These are phyloP conservation scores for Pythium biforme DNA, from an alignment of 352 stramenopile species.

Conservation along the genomic window DNA sequence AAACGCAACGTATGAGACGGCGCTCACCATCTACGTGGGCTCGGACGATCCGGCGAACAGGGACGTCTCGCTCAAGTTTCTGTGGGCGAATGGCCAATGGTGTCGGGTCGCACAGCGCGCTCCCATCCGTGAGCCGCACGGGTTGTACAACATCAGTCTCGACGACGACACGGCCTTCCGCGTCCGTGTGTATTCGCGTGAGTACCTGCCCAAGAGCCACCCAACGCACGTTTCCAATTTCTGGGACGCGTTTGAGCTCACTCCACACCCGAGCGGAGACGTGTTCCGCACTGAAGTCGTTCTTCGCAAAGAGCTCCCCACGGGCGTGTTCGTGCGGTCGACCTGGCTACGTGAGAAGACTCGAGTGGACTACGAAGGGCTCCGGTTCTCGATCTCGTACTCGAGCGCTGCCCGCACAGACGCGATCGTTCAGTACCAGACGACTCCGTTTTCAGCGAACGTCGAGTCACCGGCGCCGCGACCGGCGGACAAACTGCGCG, in stretches of 20 bases:
- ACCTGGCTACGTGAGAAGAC: neutral
- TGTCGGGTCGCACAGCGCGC: neutral
- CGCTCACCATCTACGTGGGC: neutral
- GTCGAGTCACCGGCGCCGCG: neutral
- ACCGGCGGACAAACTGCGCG: too few species aligned
- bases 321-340: neutral
- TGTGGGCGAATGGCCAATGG: neutral
- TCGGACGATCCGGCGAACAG: neutral
- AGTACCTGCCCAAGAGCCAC: too few species aligned
- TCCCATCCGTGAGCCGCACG: neutral
- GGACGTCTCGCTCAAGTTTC: constrained; percentile 3
- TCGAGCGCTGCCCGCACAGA: neutral
- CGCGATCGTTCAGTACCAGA: neutral
- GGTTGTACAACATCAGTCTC: neutral
- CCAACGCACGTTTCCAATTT: too few species aligned
- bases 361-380: neutral
- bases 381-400: constrained; percentile 1
- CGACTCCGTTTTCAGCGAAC: neutral
- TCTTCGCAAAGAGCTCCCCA: neutral
- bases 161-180: constrained; percentile 1
- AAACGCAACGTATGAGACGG: neutral
- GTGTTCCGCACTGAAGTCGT: neutral
- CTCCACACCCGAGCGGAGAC: neutral
- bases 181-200: neutral
- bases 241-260: too few species aligned